Evolutionary conservation across 208 protist species (phyloP), one percentile per base, ranked within the genome.

Genomic region (Leishmania amazonensis): DNA sequence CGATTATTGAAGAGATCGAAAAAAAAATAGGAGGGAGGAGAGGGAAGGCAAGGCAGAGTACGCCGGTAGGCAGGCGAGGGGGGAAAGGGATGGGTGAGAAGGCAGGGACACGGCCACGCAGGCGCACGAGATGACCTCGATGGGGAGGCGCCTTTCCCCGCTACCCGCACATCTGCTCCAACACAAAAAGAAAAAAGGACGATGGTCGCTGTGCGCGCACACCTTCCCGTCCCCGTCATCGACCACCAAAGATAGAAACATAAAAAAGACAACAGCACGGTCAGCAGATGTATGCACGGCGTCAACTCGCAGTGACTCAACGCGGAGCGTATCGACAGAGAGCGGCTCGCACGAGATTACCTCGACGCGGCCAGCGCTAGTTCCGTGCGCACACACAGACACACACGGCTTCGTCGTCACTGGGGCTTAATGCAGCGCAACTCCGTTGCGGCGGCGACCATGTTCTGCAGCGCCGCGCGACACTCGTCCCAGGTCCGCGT

Each of bases 401-500:
- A 6, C 60, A 65, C 28, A 65, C 64, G 19, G 67, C 21, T 2
- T 73, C 51, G 19, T 73, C 24, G 31, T 73, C 62, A 79, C 75
- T 73, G 54, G 64, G 53, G 45, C 73, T 91, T 88, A 64, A 79
- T 83, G 17, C 42, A 31, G 75, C 90, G 88, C 40, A 93, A 75
- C 42, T 84, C 65, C 68, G 85, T 85, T 19, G 90, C 88, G 13
- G 86, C 88, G 24, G 79, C 86, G 35, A 93, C 90, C 90, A 93
- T 91, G 80, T 90, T 91, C 45, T 75, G 64, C 53, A 93, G 79
- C 40, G 88, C 86, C 21, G 80, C 78, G 47, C 84, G 76, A 40
- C 76, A 81, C 79, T 93, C 90, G 24, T 89, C 74, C 86, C 83
- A 92, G 15, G 74, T 81, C 60, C 94, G 84, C 38, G 95, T 98